Conservation (phyloP, 371 early-diverging fungal species). For the Agmasoma carcini region DNA sequence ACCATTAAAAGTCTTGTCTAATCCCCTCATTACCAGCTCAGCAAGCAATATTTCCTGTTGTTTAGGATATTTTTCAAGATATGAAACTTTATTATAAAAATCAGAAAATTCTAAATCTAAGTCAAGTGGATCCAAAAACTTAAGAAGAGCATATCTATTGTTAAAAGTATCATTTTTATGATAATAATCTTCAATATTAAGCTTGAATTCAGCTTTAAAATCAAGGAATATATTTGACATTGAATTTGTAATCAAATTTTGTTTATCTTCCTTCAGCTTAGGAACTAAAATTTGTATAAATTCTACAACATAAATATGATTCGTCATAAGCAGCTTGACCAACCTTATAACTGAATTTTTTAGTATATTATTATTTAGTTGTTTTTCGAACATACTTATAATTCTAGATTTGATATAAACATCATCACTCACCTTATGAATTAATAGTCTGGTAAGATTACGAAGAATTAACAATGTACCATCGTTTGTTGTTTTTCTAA, state of each 20-base stretch:
- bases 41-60: slow-evolving; percentile 18
- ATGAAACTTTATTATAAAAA: slow-evolving; percentile 10
- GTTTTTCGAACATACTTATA: slow-evolving; percentile 27
- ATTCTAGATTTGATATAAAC: slow-evolving; percentile 32
- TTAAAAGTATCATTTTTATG: slow-evolving; percentile 39
- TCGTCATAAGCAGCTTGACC: slow-evolving; percentile 20
- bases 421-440: too few species aligned
- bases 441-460: too few species aligned
- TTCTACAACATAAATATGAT: slow-evolving; percentile 26
- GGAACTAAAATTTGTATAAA: slow-evolving; percentile 29
- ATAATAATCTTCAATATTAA: slow-evolving; percentile 39
- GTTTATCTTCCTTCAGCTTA: slow-evolving; percentile 29
- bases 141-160: slow-evolving; percentile 15
- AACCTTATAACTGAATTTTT: slow-evolving; percentile 32
- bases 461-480: too few species aligned
- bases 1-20: slow-evolving; percentile 6
- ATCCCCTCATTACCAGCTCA: slow-evolving; percentile 19
- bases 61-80: slow-evolving; percentile 12
- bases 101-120: slow-evolving; percentile 7
- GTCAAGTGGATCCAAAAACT: slow-evolving; percentile 14
- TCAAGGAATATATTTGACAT: slow-evolving; percentile 1
- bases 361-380: slow-evolving; percentile 34
- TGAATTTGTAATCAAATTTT: slow-evolving; percentile 12
- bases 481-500: too few species aligned
- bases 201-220: slow-evolving; percentile 6